Percentiles rank a stretch among this genome's conserved stretches.
phyloP scores from a whole-genome alignment of 129 eudicot genomes.

The Chrysanthemum makinoi region DNA sequence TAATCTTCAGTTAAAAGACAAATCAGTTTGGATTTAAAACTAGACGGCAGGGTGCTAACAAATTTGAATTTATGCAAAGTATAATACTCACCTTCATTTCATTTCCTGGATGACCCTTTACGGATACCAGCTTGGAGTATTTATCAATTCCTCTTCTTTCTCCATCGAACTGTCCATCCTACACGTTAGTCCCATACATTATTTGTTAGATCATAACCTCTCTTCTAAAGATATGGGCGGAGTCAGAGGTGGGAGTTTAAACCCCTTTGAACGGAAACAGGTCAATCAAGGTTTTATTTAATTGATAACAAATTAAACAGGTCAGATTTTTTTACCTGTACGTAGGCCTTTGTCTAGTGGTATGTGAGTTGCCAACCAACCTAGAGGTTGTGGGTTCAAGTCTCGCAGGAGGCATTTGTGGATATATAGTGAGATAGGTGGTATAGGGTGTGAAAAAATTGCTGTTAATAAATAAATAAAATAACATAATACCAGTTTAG shows the following conservation, averaged over 20 bases:
- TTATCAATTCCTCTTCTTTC: conserved; percentile 47
- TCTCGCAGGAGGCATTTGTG: too few relatives aligned
- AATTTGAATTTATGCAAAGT: conserved; percentile 5
- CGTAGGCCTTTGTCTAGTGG: too few relatives aligned
- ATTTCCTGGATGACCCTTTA: conserved; percentile 42
- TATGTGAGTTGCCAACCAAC: too few relatives aligned
- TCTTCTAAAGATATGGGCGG: background rate
- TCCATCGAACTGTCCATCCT: conserved; percentile 41
- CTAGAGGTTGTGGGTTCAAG: too few relatives aligned
- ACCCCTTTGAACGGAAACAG: too few relatives aligned
- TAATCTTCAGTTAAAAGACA: conserved; percentile 31
- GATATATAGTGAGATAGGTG: too few relatives aligned
- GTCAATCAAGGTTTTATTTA: too few relatives aligned
- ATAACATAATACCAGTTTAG: background rate
- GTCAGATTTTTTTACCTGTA: too few relatives aligned
- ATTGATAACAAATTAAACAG: too few relatives aligned
- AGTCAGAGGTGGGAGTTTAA: background rate
- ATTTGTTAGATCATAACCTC: background rate
- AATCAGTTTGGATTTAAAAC: background rate
- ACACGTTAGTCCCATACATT: conserved; percentile 27
- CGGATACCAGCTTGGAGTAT: conserved; percentile 33
- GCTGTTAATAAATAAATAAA: too few relatives aligned
- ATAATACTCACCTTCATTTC: conserved; percentile 47
- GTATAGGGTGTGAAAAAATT: too few relatives aligned
- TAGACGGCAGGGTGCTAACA: background rate